phyloP scores from a whole-genome alignment of 257 asterid species.

The Ehretia macrophylla region DNA sequence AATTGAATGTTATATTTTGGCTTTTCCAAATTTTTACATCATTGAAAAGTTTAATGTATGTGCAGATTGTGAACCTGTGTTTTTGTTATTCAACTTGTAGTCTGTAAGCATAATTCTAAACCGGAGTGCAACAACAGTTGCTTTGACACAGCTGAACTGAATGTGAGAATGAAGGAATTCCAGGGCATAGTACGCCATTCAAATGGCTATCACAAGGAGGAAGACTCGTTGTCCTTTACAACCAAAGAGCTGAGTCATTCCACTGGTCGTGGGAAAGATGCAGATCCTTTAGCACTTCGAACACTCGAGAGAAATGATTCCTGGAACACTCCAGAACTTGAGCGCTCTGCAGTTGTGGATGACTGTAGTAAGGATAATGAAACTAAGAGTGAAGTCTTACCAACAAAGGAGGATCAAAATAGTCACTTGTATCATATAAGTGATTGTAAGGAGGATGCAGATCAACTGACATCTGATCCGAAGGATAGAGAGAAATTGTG shows the following conservation, averaged over 20 bases:
- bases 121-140: conserved; percentile 33
- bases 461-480: conserved; percentile 31
- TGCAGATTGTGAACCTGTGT: conserved; percentile 7
- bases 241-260: conserved; percentile 26
- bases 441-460: conserved; percentile 27
- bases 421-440: conserved; percentile 17
- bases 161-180: conserved; percentile 54
- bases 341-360: conserved; percentile 23
- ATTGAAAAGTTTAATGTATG: not conserved
- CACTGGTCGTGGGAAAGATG: conserved; percentile 27
- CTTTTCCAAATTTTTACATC: too few relatives aligned
- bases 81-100: conserved; percentile 9
- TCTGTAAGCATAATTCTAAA: conserved; percentile 19
- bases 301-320: conserved; percentile 25
- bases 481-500: conserved; percentile 23
- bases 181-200: conserved; percentile 37
- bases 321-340: conserved; percentile 19
- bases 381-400: conserved; percentile 21
- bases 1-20: too few relatives aligned
- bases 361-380: conserved; percentile 20
- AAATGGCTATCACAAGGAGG: conserved; percentile 27
- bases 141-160: conserved; percentile 36
- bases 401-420: conserved; percentile 20
- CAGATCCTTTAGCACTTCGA: conserved; percentile 21
- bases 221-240: conserved; percentile 27